A percentile compares a stretch with the other conserved stretches of the same genome.
These are phyloP conservation scores for Tetradesmus obliquus DNA, from an alignment of 139 green algal species.

Conservation along the genomic window DNA sequence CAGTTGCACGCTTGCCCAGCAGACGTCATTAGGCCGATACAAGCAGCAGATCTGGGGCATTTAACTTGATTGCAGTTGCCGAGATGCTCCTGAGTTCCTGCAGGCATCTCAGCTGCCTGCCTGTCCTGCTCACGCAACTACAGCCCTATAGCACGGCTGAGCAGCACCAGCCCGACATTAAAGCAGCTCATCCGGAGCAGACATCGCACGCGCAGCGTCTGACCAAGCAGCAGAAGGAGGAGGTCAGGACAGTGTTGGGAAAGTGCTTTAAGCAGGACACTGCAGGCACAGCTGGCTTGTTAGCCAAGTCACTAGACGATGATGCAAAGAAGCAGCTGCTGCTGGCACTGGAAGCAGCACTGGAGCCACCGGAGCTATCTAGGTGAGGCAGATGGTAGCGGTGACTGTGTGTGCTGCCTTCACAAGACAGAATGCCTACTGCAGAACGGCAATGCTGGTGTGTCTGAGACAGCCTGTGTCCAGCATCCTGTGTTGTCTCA, in stretches of 20 bases:
- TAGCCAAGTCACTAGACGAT: constrained; percentile 14
- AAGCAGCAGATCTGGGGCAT: neutral
- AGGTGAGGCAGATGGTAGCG: neutral
- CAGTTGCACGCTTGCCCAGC: neutral
- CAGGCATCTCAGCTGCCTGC: neutral
- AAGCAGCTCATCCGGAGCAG: neutral
- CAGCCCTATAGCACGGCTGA: neutral
- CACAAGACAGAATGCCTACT: too few relatives aligned
- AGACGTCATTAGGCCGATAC: neutral
- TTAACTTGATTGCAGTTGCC: neutral
- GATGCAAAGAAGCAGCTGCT: constrained; percentile 21
- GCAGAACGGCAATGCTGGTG: neutral
- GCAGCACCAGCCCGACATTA: neutral
- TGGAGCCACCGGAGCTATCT: neutral
- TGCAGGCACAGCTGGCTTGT: neutral
- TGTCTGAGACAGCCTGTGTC: neutral
- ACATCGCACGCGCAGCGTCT: neutral
- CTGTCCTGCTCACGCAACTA: neutral
- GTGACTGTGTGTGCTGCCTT: too few relatives aligned
- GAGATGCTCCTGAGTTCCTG: neutral
- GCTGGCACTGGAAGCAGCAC: constrained; percentile 14
- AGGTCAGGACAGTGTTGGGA: neutral
- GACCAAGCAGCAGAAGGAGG: constrained; percentile 26
- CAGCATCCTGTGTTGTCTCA: too few relatives aligned
- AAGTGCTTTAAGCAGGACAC: neutral